Evolutionary conservation across 441 rosid species (phyloP).

Genomic region (Eutrema salsugineum): DNA sequence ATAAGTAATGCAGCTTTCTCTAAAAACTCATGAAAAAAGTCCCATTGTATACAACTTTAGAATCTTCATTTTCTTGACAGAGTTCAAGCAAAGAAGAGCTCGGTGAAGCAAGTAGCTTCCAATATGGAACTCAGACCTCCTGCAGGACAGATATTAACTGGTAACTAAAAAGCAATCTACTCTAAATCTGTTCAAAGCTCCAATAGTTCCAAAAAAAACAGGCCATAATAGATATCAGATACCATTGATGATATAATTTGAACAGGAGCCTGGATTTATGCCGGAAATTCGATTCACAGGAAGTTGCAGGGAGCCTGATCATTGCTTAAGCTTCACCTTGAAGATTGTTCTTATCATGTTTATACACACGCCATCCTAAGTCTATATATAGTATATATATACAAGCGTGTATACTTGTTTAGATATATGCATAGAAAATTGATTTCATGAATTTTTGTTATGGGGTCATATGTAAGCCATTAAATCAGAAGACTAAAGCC

Average conservation of each 20-base stretch:
- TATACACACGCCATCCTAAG: constrained; percentile 1
- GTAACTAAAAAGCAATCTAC: background rate
- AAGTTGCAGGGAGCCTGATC: constrained; percentile 13
- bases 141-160: constrained; percentile 24
- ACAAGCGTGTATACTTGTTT: constrained; percentile 19
- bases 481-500: constrained; percentile 15
- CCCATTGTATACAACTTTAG: background rate
- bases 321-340: constrained; percentile 19
- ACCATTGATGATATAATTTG: constrained; percentile 3
- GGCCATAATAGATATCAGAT: background rate
- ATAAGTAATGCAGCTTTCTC: background rate
- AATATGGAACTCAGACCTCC: constrained; percentile 14
- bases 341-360: constrained; percentile 5
- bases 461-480: background rate
- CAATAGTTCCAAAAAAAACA: background rate
- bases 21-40: background rate
- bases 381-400: constrained; percentile 16
- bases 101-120: constrained; percentile 13
- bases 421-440: constrained; percentile 21
- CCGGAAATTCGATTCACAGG: constrained; percentile 13
- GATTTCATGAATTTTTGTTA: constrained; percentile 9
- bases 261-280: constrained; percentile 17
- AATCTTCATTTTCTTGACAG: constrained; percentile 23
- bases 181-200: background rate
- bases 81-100: constrained; percentile 27